A percentile compares a stretch with the other conserved stretches of the same genome.
These are phyloP conservation scores for Amauroascus verrucosus DNA, from an alignment of 2,329 filamentous ascomycete species.

Conservation along the genomic window DNA sequence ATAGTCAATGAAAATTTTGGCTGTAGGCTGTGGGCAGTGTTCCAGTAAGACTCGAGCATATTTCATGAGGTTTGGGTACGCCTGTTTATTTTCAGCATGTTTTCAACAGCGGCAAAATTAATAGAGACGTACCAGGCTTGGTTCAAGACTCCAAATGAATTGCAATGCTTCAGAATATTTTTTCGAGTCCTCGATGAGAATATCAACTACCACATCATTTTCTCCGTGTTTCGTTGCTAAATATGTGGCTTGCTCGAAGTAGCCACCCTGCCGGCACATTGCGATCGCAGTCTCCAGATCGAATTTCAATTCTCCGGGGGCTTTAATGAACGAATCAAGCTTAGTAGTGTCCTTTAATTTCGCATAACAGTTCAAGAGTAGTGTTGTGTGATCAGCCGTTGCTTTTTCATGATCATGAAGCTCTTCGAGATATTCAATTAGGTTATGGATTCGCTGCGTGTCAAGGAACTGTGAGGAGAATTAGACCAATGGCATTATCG, in stretches of 20 bases:
- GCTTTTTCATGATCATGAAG: conserved; percentile 88
- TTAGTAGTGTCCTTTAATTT: conserved; percentile 97
- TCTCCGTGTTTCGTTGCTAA: conserved; percentile 90
- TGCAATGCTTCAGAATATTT: conserved; percentile 78
- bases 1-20: conserved; percentile 83
- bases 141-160: conserved; percentile 81
- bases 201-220: conserved; percentile 86
- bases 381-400: conserved; percentile 87
- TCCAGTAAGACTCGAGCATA: conserved; percentile 86
- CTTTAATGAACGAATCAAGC: conserved; percentile 92
- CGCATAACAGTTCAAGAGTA: conserved; percentile 92
- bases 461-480: conserved; percentile 61
- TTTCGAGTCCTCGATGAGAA: conserved; percentile 89
- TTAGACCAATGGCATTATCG: not conserved
- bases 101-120: not conserved
- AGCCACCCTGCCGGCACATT: conserved; percentile 95
- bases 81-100: conserved; percentile 38
- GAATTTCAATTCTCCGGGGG: conserved; percentile 87
- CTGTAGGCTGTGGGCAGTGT: conserved; percentile 72
- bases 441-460: conserved; percentile 91
- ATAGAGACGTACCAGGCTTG: conserved; percentile 52
- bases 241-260: conserved; percentile 93
- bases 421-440: conserved; percentile 95
- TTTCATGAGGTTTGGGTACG: conserved; percentile 85
- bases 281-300: conserved; percentile 93